phyloP scores from a whole-genome alignment of 1,139 yeast species.

The Sugiyamaella castrensis region DNA sequence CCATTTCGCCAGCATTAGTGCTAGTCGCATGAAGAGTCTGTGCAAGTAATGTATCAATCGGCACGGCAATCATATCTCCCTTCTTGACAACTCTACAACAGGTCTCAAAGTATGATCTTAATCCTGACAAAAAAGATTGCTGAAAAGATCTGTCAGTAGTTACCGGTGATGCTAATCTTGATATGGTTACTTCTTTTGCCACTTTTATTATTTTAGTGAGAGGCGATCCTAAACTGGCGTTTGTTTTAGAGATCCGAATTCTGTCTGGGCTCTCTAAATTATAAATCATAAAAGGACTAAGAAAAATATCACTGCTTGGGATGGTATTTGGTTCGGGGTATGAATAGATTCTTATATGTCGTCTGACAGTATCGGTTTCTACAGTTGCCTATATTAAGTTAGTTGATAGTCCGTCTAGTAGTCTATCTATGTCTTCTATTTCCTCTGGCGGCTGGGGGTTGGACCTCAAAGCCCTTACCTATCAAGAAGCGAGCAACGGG shows the following conservation, averaged over 20 bases:
- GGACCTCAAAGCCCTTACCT: too few relatives aligned
- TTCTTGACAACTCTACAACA: slow-evolving; percentile 55
- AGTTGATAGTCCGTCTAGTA: neutral
- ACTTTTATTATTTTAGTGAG: slow-evolving; percentile 32
- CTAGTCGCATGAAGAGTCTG: slow-evolving; percentile 50
- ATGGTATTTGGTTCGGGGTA: slow-evolving; percentile 62
- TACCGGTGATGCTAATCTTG: slow-evolving; percentile 68
- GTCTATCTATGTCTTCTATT: too few relatives aligned
- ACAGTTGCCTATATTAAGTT: slow-evolving; percentile 4
- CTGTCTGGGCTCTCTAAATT: slow-evolving; percentile 45
- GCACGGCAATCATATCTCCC: slow-evolving; percentile 72
- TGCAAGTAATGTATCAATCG: slow-evolving; percentile 70
- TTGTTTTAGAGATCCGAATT: slow-evolving; percentile 34
- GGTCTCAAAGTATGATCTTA: slow-evolving; percentile 60
- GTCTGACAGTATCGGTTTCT: slow-evolving; percentile 9
- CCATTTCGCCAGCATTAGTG: slow-evolving; percentile 25
- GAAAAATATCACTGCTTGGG: slow-evolving; percentile 43
- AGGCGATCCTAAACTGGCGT: slow-evolving; percentile 9
- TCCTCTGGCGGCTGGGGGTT: too few relatives aligned
- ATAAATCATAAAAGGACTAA: slow-evolving; percentile 64
- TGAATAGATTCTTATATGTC: slow-evolving; percentile 53
- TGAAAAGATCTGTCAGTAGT: slow-evolving; percentile 68
- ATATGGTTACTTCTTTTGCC: slow-evolving; percentile 53
- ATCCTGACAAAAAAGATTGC: slow-evolving; percentile 58
- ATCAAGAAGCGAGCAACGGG: too few relatives aligned